phyloP scores from a whole-genome alignment of 495 filamentous ascomycete species.

The Hapsidospora chrysogenum region DNA sequence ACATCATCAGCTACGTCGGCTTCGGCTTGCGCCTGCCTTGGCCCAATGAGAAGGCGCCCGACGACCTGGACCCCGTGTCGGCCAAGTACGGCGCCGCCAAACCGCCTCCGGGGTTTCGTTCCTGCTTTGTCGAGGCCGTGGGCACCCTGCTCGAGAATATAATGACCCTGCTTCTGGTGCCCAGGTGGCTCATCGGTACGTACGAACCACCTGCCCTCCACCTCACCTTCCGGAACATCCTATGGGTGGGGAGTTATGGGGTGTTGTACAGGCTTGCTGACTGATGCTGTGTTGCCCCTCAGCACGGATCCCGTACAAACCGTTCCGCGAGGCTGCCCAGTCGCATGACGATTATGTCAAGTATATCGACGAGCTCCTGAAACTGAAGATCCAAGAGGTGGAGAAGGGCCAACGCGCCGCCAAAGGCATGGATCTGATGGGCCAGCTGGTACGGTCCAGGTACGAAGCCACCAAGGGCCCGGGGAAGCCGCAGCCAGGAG shows the following conservation, averaged over 20 bases:
- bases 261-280: no score
- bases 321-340: slow-evolving; percentile 24
- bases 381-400: slow-evolving; percentile 34
- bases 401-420: slow-evolving; percentile 20
- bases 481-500: no score
- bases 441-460: slow-evolving; percentile 30
- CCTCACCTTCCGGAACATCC: not conserved
- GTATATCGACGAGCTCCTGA: slow-evolving; percentile 48
- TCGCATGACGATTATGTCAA: slow-evolving; percentile 42
- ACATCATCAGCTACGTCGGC: slow-evolving; percentile 51
- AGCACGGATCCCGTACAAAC: slow-evolving; percentile 33
- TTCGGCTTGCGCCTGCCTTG: slow-evolving; percentile 44
- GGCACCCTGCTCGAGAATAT: slow-evolving; percentile 33
- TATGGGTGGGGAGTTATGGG: slow-evolving; percentile 3
- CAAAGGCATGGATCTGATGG: slow-evolving; percentile 49
- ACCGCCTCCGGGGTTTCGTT: slow-evolving; percentile 32
- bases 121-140: slow-evolving; percentile 43
- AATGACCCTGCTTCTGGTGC: slow-evolving; percentile 33
- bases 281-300: not conserved
- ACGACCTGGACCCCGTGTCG: slow-evolving; percentile 19
- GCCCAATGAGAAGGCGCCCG: slow-evolving; percentile 27
- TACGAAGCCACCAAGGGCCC: slow-evolving; percentile 14
- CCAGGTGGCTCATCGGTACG: slow-evolving; percentile 25
- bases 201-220: slow-evolving; percentile 1
- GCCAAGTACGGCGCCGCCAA: slow-evolving; percentile 26